Evolutionary conservation across 495 filamentous ascomycete species (phyloP).

Genomic region (Penicillium cosmopolitanum): DNA sequence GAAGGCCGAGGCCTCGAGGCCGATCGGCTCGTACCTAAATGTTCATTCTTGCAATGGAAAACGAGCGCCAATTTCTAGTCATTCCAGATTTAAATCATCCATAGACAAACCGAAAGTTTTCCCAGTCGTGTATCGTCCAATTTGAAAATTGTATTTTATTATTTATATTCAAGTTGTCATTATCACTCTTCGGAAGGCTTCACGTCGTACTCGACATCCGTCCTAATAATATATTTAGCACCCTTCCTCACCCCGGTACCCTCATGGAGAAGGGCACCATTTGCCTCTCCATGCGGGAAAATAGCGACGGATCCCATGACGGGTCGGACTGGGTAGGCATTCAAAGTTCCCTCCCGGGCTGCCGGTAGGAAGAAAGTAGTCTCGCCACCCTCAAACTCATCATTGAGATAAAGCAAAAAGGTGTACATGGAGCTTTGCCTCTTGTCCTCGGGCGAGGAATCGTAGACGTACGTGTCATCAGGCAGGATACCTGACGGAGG

Average conservation of each 20-base stretch:
- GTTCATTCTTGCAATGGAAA: too few species aligned
- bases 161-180: background rate
- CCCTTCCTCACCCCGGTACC: conserved; percentile 43
- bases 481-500: conserved; percentile 41
- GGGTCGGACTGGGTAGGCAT: conserved; percentile 44
- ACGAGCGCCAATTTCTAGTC: too few species aligned
- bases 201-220: conserved; percentile 47
- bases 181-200: conserved; percentile 25
- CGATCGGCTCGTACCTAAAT: too few species aligned
- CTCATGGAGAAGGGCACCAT: conserved; percentile 44
- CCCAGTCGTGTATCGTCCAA: too few species aligned
- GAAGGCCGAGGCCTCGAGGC: too few species aligned
- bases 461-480: conserved; percentile 43
- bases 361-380: conserved; percentile 46
- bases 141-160: background rate
- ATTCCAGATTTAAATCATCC: too few species aligned
- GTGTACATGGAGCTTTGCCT: conserved; percentile 47
- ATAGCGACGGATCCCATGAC: conserved; percentile 47
- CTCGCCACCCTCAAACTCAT: conserved; percentile 47
- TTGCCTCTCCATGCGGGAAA: conserved; percentile 44
- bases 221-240: conserved; percentile 46
- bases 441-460: conserved; percentile 39
- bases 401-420: conserved; percentile 44
- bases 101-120: too few species aligned
- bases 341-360: conserved; percentile 37